Evolutionary conservation across 345 rosid species (phyloP).

Genomic region (Salix viminalis): DNA sequence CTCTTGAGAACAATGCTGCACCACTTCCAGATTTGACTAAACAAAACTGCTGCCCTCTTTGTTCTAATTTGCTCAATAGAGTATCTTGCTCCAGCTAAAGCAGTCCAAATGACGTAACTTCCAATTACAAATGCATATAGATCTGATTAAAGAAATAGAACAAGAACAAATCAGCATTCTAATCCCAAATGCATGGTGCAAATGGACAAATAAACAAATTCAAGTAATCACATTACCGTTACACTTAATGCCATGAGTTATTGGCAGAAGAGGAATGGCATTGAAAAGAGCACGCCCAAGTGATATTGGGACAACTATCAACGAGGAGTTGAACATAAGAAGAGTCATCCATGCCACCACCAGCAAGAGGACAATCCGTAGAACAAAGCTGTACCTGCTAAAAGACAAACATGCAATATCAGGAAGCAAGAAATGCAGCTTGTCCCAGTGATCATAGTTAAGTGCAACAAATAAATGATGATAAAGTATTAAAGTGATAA

Average conservation of each 20-base stretch:
- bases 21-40: constrained; percentile 81
- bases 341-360: constrained; percentile 96
- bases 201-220: background rate
- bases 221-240: constrained; percentile 53
- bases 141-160: constrained; percentile 39
- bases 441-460: background rate
- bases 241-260: constrained; percentile 97
- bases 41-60: constrained; percentile 63
- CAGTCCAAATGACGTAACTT: constrained; percentile 90
- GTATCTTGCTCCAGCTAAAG: constrained; percentile 84
- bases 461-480: background rate
- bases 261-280: constrained; percentile 87
- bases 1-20: constrained; percentile 83
- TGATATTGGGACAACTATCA: constrained; percentile 86
- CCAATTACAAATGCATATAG: constrained; percentile 93
- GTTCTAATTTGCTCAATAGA: constrained; percentile 70
- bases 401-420: constrained; percentile 12
- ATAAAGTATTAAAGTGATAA: background rate
- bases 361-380: constrained; percentile 74
- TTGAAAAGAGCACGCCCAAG: constrained; percentile 91
- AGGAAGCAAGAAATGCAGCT: background rate
- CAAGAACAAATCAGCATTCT: constrained; percentile 14
- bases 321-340: constrained; percentile 82
- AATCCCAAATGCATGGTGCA: background rate
- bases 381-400: constrained; percentile 83